Evolutionary conservation across 169 alveolate species (phyloP), one percentile per base, ranked within the genome.

Genomic region (Plasmodium cynomolgi): DNA sequence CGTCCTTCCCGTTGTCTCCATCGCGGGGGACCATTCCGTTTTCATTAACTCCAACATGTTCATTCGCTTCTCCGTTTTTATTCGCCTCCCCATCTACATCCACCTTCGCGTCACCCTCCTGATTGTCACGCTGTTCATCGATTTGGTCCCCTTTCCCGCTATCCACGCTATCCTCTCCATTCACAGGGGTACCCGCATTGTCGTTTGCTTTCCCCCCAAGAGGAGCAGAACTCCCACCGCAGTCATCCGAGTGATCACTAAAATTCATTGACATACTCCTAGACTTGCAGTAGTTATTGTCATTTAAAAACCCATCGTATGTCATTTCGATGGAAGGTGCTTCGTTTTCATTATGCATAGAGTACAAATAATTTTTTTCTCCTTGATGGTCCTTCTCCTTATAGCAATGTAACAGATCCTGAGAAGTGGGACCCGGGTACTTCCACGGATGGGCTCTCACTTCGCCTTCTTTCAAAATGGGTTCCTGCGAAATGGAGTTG

Each of bases 211-310:
- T 2, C 31, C 73, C 74, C 37, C 33, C 68, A 5, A 39, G 74
- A 23, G 62, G 74, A 72, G 13, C 37, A 68, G 15, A 68, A 68
- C 41, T 23, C 31, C 77, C 37, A 6, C 20, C 41, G 62, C 23
- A 26, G 11, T 8, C 26, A 11, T 83, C 91, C n/a, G 83, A 84
- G 31, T 15, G 73, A 73, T 84, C 92, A 4, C 84, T 74, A 84
- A 71, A 71, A 84, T 72, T 72, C 75, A 44, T 29, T n/a, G 84
- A 84, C 8, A 81, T 84, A 29, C 84, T 84, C 37, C 83, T 68
- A 23, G 83, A 84, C 37, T 84, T 84, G 41, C 29, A 17, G 58
- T 72, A 34, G 54, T 26, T 84, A n/a, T 41, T 84, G 54, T 34
- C 84, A 84, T 84, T 84, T 72, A 44, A 29, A 44, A 73, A 72